Evolutionary conservation across 192 early-diverging fungal genomes (phyloP), one percentile per base, ranked within the genome.

Genomic region (Coemansia sp.): DNA sequence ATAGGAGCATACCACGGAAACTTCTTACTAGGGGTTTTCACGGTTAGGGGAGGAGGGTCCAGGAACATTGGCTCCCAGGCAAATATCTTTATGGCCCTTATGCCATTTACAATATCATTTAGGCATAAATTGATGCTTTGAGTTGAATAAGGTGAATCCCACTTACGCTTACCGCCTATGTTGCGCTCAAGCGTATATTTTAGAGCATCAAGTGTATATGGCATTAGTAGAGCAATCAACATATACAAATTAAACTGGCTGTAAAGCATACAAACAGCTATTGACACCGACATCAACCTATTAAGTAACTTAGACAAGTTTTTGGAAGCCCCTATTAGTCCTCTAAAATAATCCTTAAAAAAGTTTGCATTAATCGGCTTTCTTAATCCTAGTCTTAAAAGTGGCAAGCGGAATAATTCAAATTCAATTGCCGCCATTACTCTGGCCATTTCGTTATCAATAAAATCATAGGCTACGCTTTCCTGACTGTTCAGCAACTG

Each of bases 61-160:
- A 80, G 13, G 69, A 65, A 63, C 67, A n/a, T n/a, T n/a, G n/a
- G n/a, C n/a, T n/a, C n/a, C n/a, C n/a, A n/a, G n/a, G n/a, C n/a
- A n/a, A n/a, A 75, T n/a, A 80, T 28, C 62, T 75, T 80, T 6
- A 80, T 67, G 1, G 72, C 60, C 12, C 61, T 70, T 3, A 75
- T 80, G 20, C 48, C 64, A n/a, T n/a, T n/a, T n/a, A n/a, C n/a
- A n/a, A n/a, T n/a, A n/a, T n/a, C n/a, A n/a, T n/a, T n/a, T n/a
- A n/a, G n/a, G n/a, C n/a, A n/a, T n/a, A n/a, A n/a, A n/a, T n/a
- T n/a, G n/a, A n/a, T n/a, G n/a, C n/a, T n/a, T n/a, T n/a, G n/a
- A n/a, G n/a, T n/a, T n/a, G n/a, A n/a, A n/a, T n/a, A n/a, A n/a
- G n/a, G n/a, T n/a, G n/a, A n/a, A n/a, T n/a, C n/a, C n/a, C n/a